Evolutionary conservation across 345 rosid genomes (phyloP).

Genomic region (Salix exigua): DNA sequence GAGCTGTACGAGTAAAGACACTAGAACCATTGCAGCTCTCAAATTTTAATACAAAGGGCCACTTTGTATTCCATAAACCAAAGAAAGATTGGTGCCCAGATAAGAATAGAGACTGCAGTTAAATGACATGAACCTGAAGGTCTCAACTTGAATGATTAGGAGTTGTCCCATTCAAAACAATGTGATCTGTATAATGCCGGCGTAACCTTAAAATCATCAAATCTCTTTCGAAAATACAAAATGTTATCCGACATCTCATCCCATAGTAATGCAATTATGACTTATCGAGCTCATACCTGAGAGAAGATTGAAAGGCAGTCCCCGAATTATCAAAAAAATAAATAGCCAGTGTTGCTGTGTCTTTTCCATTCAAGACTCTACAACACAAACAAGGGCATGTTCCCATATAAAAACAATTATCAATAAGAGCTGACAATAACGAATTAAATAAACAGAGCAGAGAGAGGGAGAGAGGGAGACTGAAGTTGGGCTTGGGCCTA

Average conservation of each 20-base stretch:
- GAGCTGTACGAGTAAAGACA: constrained; percentile 6
- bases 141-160: neutral
- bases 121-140: neutral
- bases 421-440: neutral
- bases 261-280: neutral
- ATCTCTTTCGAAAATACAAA: too few species aligned
- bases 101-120: neutral
- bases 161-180: neutral
- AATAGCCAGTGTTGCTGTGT: neutral
- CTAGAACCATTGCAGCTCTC: neutral
- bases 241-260: neutral
- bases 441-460: neutral
- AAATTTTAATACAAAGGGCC: neutral
- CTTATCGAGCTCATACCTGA: neutral
- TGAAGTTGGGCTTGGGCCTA: too few species aligned
- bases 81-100: neutral
- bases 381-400: neutral
- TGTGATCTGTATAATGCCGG: neutral
- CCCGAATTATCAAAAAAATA: neutral
- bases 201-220: neutral
- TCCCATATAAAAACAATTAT: neutral
- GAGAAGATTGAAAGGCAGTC: neutral
- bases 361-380: neutral
- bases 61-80: neutral
- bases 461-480: too few species aligned